Base-by-base conservation (phyloP, 2,329 filamentous ascomycete species). In the Colletotrichum plurivorum region DNA sequence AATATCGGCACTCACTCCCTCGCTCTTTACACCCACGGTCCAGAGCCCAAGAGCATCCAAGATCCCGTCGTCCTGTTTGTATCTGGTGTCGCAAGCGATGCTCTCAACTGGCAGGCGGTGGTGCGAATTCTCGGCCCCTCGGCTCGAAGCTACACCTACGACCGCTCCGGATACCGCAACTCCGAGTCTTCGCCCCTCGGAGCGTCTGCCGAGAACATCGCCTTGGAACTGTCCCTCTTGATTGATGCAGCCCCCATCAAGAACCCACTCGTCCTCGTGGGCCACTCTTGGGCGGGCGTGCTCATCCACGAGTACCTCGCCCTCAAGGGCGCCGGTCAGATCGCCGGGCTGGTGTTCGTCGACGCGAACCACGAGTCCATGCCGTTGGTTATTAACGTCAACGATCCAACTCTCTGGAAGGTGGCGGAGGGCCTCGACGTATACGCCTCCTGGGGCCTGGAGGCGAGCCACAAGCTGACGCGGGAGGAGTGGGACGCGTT, bases 201-300 rank as follows among this genome's bases (percentile, higher is more conserved):
- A 3, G 48, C 63, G 12, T 25, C 55, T 1, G 63, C 63, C 4
- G 63, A 66, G 63, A 65, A 59, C 46, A 43, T 59, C n/a, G 62
- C 54, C 6, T 36, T 46, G 18, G 54, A 66, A 27, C 48, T 60
- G 22, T 31, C 55, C 8, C 55, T 66, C 1, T 39, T 66, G 6
- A 25, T 66, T 10, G 56, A 61, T 7, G 36, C 27, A 8, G 55
- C 63, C 4, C 27, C 63, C 39, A 60, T 60, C 0, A 0, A 25
- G 0, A 61, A 66, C 18, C 63, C 63, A 2, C 49, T 61, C 2
- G 41, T 60, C 20, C 41, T 61, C 5, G 49, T 48, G 25, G 63
- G 63, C 4, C 55, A 66, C 48, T 66, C 63, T 18, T 66, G 63
- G 63, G 63, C 63, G 10, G 63, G 55, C 16, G 55, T 66, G 49